These are phyloP conservation scores for Cladophialophora exuberans DNA, from an alignment of 2,329 filamentous ascomycete species.

Conservation along the genomic window DNA sequence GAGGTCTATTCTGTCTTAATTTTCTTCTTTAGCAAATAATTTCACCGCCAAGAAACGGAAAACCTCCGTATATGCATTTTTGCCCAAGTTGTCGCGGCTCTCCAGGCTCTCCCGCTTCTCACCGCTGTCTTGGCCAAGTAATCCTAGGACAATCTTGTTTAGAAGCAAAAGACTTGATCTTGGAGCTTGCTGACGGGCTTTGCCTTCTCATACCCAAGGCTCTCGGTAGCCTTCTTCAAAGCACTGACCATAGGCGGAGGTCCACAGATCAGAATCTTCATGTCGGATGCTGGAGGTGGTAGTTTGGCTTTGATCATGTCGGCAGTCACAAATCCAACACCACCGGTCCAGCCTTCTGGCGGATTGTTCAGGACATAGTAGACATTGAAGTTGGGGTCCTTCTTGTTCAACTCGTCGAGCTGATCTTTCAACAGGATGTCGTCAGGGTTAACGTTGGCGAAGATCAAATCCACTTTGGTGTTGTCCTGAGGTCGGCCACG, in stretches of 20 bases:
- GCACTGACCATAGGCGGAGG: constrained; percentile 96
- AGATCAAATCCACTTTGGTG: constrained; percentile 92
- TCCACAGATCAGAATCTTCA: constrained; percentile 93
- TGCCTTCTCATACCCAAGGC: constrained; percentile 88
- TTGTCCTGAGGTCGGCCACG: constrained; percentile 75
- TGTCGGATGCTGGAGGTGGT: constrained; percentile 78
- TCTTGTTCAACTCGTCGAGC: constrained; percentile 74
- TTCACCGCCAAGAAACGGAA: neutral
- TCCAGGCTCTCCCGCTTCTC: neutral
- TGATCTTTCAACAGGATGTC: constrained; percentile 95
- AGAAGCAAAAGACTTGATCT: constrained; percentile 98
- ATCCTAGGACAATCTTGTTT: constrained; percentile 37
- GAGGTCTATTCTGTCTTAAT: no score
- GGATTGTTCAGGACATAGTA: constrained; percentile 98
- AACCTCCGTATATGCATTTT: neutral
- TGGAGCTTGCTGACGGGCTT: constrained; percentile 95
- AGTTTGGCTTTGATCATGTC: constrained; percentile 85
- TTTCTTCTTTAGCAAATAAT: neutral
- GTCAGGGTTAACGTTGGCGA: constrained; percentile 90
- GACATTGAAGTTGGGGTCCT: constrained; percentile 81
- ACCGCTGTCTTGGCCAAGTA: neutral
- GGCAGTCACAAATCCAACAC: constrained; percentile 89
- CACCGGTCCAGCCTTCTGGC: constrained; percentile 86
- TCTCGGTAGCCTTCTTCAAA: constrained; percentile 93
- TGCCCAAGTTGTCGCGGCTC: no score